A percentile compares a stretch with the other conserved stretches of the same genome.
These are phyloP conservation scores for Ceriops tagal DNA, from an alignment of 345 rosid genomes.

Conservation along the genomic window DNA sequence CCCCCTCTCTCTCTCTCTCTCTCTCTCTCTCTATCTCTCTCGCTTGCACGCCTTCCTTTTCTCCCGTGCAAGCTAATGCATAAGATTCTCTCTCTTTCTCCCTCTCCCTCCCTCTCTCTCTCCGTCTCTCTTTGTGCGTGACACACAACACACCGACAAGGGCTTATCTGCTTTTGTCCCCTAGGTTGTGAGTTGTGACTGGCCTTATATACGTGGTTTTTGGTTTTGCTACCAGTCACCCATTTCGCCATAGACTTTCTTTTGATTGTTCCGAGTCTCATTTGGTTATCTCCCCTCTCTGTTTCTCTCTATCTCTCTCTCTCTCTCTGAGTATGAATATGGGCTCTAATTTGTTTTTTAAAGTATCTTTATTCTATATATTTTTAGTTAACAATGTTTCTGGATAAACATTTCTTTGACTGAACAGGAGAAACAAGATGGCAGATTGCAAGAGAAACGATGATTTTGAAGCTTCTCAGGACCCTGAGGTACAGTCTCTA, in stretches of 20 bases:
- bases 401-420: background rate
- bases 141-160: background rate
- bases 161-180: too few relatives aligned
- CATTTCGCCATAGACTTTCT: too few relatives aligned
- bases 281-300: too few relatives aligned
- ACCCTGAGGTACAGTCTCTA: constrained; percentile 33
- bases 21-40: background rate
- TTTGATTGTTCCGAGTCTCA: too few relatives aligned
- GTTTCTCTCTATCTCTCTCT: too few relatives aligned
- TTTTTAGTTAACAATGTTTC: background rate
- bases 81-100: constrained; percentile 10
- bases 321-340: background rate
- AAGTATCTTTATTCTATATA: too few relatives aligned
- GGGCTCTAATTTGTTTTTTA: background rate
- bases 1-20: constrained; percentile 4
- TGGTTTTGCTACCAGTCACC: too few relatives aligned
- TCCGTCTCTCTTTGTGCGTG: background rate
- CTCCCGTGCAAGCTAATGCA: constrained; percentile 40
- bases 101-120: background rate
- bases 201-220: too few relatives aligned
- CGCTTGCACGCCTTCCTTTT: constrained; percentile 28
- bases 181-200: too few relatives aligned
- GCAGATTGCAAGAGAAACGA: constrained; percentile 47
- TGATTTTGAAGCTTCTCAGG: constrained; percentile 34
- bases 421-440: constrained; percentile 31